Conservation (phyloP, 805 yeast genomes). For the Candida chilensis region DNA sequence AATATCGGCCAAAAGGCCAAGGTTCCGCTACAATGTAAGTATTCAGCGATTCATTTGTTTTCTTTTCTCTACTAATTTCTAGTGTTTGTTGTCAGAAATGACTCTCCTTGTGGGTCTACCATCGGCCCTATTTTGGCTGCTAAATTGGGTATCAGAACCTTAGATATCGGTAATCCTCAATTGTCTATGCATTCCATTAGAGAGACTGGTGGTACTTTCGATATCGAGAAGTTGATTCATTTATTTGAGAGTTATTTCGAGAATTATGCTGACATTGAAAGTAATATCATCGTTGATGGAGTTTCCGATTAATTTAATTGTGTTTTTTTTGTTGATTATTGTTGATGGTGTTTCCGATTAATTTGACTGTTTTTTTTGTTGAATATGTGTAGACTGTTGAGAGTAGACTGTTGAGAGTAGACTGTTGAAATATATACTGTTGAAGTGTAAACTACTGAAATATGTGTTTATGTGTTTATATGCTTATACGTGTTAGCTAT, state of each 20-base stretch:
- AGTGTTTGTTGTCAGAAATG: constrained; percentile 85
- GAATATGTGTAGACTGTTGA: too few species aligned
- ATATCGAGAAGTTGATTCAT: constrained; percentile 51
- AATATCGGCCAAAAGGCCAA: constrained; percentile 55
- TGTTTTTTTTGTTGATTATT: too few species aligned
- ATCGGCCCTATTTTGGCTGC: constrained; percentile 92
- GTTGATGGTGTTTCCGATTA: too few species aligned
- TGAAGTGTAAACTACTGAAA: too few species aligned
- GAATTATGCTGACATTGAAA: constrained; percentile 27
- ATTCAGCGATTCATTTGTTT: not conserved
- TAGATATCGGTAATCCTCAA: constrained; percentile 89
- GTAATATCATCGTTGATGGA: constrained; percentile 27
- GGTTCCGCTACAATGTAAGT: constrained; percentile 66
- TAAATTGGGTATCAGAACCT: constrained; percentile 75
- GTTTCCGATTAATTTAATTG: not conserved
- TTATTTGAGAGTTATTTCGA: constrained; percentile 60
- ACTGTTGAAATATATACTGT: too few species aligned
- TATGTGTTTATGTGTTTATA: too few species aligned
- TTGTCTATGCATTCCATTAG: constrained; percentile 90
- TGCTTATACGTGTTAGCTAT: too few species aligned
- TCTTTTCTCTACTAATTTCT: not conserved
- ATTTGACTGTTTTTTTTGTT: too few species aligned
- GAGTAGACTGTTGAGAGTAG: too few species aligned
- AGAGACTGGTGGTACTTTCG: constrained; percentile 81
- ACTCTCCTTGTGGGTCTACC: constrained; percentile 92